Base-by-base conservation (phyloP, 1,284 basidiomycete species). In the Ganoderma sinense region DNA sequence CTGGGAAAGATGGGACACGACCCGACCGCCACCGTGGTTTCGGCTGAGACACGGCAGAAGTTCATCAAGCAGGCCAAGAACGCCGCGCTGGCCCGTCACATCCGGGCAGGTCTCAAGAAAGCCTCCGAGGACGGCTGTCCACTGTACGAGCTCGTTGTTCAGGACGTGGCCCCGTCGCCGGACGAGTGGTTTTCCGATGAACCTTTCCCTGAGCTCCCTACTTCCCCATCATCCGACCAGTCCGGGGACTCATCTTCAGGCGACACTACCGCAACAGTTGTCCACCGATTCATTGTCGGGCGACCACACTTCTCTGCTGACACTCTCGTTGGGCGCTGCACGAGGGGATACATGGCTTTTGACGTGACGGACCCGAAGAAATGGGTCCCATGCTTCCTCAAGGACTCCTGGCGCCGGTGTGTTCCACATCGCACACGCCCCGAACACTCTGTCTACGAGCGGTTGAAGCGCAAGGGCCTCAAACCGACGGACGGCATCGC, bases 1-100 rank as follows among this genome's bases (percentile, higher is more conserved):
- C 40, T 39, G 20, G 62, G 14, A 0, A 33, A 66, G 20, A 66
- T 73, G 8, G 75, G 75, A 0, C 71, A 58, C 62, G 74, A 76
- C 51, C 61, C 71, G 7, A 71, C 66, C 4, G 65, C 62, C 29
- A 41, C 20, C 4, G n/a, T 55, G 14, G 55, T 45, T 20, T 13
- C 23, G 7, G 18, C 18, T 18, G 41, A n/a, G n/a, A 26, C n/a
- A 2, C 31, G 33, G 31, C 29, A 16, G 6, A 20, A 6, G n/a
- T 13, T 36, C 26, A 51, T 64, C 62, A n/a, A 18, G 14, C 43
- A 23, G 18, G 29, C 53, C 31, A 43, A 29, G 8, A 45, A n/a
- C 31, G 2, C 31, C n/a, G 11, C 14, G 20, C 20, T 29, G 18
- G 3, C 26, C 4, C 23, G n/a, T 8, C 41, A 43, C 2, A 41